phyloP scores from a whole-genome alignment of 2,329 filamentous ascomycete species.

The Claviceps purpurea region DNA sequence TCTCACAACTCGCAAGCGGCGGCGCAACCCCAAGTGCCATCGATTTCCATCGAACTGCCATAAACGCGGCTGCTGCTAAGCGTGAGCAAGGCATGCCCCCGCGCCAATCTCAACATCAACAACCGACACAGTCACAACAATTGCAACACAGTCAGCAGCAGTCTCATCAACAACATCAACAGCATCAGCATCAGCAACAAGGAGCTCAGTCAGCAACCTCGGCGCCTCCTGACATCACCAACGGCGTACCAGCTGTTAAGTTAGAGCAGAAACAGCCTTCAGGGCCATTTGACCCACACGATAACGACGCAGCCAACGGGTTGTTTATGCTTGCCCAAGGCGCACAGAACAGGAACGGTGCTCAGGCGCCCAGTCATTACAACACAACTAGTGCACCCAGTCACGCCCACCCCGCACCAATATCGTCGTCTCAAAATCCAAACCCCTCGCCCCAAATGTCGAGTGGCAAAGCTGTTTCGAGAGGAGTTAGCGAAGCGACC shows the following conservation, averaged over 20 bases:
- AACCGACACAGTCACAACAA: slow-evolving; percentile 21
- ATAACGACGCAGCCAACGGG: slow-evolving; percentile 91
- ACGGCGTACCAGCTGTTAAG: slow-evolving; percentile 28
- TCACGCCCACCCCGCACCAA: slow-evolving; percentile 34
- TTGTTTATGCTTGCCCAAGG: slow-evolving; percentile 74
- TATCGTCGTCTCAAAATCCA: slow-evolving; percentile 17
- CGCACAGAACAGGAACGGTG: slow-evolving; percentile 54
- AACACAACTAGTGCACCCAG: slow-evolving; percentile 30
- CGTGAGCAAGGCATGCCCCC: slow-evolving; percentile 27
- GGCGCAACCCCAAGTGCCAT: slow-evolving; percentile 80
- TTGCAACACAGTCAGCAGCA: slow-evolving; percentile 22
- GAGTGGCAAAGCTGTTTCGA: slow-evolving; percentile 32
- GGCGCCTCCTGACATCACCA: slow-evolving; percentile 39
- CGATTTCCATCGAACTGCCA: slow-evolving; percentile 87
- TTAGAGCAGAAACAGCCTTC: slow-evolving; percentile 35
- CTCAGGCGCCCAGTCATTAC: slow-evolving; percentile 36
- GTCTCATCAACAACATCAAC: slow-evolving; percentile 5
- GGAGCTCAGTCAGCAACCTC: slow-evolving; percentile 26
- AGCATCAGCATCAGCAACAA: slow-evolving; percentile 11
- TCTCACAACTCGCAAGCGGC: slow-evolving; percentile 65
- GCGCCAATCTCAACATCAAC: slow-evolving; percentile 16
- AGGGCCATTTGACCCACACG: slow-evolving; percentile 73
- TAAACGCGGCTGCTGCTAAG: slow-evolving; percentile 62
- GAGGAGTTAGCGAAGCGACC: slow-evolving; percentile 54
- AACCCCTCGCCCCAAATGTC: slow-evolving; percentile 39